Base-by-base conservation (phyloP, 139 green algal species). In the Mychonastes homosphaera region DNA sequence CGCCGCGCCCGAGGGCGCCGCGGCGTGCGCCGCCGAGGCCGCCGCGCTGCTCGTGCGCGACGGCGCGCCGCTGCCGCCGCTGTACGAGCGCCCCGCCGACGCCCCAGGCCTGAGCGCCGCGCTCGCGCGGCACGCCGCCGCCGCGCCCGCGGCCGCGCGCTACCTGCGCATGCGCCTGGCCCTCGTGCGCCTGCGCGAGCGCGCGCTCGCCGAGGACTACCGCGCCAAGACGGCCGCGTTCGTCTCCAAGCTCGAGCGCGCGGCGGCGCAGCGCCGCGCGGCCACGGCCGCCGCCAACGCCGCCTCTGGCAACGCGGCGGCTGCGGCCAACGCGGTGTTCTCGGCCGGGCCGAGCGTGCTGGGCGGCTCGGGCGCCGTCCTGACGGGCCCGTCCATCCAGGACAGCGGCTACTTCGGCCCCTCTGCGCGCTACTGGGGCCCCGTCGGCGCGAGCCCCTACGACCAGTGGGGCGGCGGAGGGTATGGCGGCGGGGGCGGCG, bases 21-120 rank as follows among this genome's bases (percentile, higher is more conserved):
- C n/a, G n/a, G n/a, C n/a, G n/a, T n/a, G n/a, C n/a, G n/a, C n/a
- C n/a, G n/a, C n/a, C n/a, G n/a, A n/a, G n/a, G n/a, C n/a, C n/a
- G n/a, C n/a, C n/a, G n/a, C n/a, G n/a, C n/a, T n/a, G n/a, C n/a
- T n/a, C n/a, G n/a, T n/a, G n/a, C n/a, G n/a, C n/a, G n/a, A n/a
- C n/a, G n/a, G n/a, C n/a, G n/a, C n/a, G 56, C 43, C 56, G 24
- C 43, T 63, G 56, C 29, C 38, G 29, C 49, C n/a, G 29, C 43
- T 12, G 7, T 63, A 63, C 33, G 21, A 38, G 18, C 34, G 23
- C 29, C 18, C 54, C 2, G 8, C 39, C 8, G 56, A 63, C 43
- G 16, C 54, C 5, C n/a, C 12, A 6, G 56, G 45, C 29, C 9
- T 16, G 1, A 47, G 56, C 43, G 21, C 50, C 43, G 27, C 50